Evolutionary conservation across 192 early-diverging fungal species (phyloP), one percentile per base, ranked within the genome.

Genomic region (Entomortierella beljakovae): DNA sequence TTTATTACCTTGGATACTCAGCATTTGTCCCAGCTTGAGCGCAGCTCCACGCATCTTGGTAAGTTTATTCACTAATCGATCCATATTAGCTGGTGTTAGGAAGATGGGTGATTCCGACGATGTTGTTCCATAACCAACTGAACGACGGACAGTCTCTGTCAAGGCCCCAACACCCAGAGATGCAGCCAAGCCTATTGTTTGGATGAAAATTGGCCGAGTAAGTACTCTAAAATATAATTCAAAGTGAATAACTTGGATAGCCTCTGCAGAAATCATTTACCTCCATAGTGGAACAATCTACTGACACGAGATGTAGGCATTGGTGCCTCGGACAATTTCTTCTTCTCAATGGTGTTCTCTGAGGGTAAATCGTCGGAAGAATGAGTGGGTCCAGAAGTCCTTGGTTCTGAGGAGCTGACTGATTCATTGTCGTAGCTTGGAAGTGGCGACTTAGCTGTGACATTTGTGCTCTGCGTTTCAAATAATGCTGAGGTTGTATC

Each of bases 21-120:
- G 74, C 96, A 99, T 98, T 79, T 99, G 98, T 6, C 96, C 98
- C 37, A 99, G 87, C 70, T 99, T 99, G 18, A 99, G 82, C 6
- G 98, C 98, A 0, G 98, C 98, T 1, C 98, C 98, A 38, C 98
- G 91, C 96, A 99, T 98, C 37, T 86, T 85, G 0, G 95, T 91
- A 20, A 99, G 85, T 60, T 94, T 93, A 43, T 80, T 86, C 7
- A 97, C 96, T 15, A 99, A 82, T 5, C 92, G 88, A 66, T 99
- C 94, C 35, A 98, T 86, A 73, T 97, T 99, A 0, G 84, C 83
- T 13, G 86, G 86, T 54, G 83, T 93, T 40, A 99, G 66, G 68
- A 94, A 86, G 5, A 85, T 62, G 1, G 91, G 90, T 7, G 88
- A 81, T 5, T 70, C 69, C 7, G 28, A 23, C 31, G 67, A 42